Evolutionary conservation across 2,329 filamentous ascomycete genomes (phyloP).

Genomic region (Trichoderma sp.): DNA sequence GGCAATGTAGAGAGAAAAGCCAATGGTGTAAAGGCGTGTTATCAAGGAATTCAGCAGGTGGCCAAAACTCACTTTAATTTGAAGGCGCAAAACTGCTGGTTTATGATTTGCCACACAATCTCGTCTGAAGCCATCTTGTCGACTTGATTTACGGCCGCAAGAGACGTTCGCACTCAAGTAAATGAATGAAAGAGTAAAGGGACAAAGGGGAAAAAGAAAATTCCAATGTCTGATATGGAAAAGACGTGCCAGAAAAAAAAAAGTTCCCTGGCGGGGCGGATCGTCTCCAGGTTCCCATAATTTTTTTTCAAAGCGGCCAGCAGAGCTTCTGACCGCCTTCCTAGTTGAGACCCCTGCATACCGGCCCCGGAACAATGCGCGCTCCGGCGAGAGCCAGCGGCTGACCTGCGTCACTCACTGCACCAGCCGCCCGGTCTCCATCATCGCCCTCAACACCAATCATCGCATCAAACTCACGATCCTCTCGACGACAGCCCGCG

Average conservation of each 20-base stretch:
- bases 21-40: not conserved
- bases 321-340: constrained; percentile 34
- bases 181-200: not conserved
- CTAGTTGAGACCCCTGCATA: constrained; percentile 12
- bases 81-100: constrained; percentile 93
- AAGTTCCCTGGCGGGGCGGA: constrained; percentile 32
- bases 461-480: constrained; percentile 9
- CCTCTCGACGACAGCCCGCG: constrained; percentile 3
- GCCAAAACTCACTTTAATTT: constrained; percentile 74
- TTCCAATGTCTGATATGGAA: constrained; percentile 1
- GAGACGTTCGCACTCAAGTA: not conserved
- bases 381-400: constrained; percentile 3
- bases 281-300: constrained; percentile 30
- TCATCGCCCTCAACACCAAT: constrained; percentile 21
- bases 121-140: constrained; percentile 83
- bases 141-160: not conserved
- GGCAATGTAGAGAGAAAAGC: not conserved
- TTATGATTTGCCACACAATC: constrained; percentile 96
- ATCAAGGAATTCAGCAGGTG: not conserved
- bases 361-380: constrained; percentile 31
- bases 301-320: constrained; percentile 30
- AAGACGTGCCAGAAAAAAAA: constrained; percentile 29
- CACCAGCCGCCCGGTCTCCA: constrained; percentile 20
- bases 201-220: constrained; percentile 12
- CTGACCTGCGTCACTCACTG: constrained; percentile 27